Evolutionary conservation across 345 rosid species (phyloP).

Genomic region (Eucalyptus shirleyi): DNA sequence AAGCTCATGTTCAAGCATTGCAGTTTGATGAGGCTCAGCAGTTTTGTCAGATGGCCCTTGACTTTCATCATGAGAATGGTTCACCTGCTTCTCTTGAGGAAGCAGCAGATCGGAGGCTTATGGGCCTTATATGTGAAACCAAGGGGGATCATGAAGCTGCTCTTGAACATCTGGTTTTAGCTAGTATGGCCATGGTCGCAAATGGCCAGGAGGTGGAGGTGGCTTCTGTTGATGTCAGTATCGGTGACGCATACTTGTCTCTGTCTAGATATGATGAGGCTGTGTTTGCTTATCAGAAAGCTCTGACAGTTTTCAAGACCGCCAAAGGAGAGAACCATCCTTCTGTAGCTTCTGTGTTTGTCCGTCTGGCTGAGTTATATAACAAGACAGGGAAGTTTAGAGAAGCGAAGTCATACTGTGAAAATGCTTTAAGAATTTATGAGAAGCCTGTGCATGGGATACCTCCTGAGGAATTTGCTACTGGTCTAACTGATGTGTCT

Average conservation of each 20-base stretch:
- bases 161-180: conserved; percentile 83
- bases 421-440: conserved; percentile 75
- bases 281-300: conserved; percentile 77
- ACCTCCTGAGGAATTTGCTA: conserved; percentile 73
- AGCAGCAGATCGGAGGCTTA: conserved; percentile 80
- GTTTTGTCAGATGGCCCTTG: conserved; percentile 65
- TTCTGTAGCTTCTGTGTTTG: conserved; percentile 68
- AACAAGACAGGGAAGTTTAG: conserved; percentile 68
- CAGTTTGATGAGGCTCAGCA: conserved; percentile 66
- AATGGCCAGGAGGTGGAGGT: conserved; percentile 75
- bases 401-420: conserved; percentile 78
- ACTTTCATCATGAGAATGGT: conserved; percentile 53
- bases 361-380: conserved; percentile 80
- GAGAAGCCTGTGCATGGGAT: conserved; percentile 50
- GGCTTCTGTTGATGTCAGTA: conserved; percentile 82
- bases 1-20: conserved; percentile 82
- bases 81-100: conserved; percentile 65
- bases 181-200: conserved; percentile 85
- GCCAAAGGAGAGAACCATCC: conserved; percentile 86
- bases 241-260: conserved; percentile 86
- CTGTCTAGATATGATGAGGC: conserved; percentile 82
- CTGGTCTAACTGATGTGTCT: conserved; percentile 74
- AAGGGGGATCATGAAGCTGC: conserved; percentile 80
- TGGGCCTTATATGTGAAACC: conserved; percentile 92
- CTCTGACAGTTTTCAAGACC: conserved; percentile 62